Evolutionary conservation across 1,284 basidiomycete genomes (phyloP).

Genomic region (Mixia osmundae): DNA sequence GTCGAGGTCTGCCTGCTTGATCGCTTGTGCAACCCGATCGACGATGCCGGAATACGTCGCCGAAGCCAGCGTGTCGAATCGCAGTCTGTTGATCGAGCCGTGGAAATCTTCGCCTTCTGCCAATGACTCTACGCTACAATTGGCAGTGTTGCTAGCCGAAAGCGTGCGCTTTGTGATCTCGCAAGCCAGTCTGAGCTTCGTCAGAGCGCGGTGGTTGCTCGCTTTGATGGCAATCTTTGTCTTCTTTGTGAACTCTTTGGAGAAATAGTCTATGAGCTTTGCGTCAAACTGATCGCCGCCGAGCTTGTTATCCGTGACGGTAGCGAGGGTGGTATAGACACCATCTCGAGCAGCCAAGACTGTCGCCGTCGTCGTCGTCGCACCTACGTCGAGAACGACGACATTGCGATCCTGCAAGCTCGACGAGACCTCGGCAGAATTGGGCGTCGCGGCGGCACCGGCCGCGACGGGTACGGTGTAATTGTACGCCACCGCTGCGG

Average conservation of each 20-base stretch:
- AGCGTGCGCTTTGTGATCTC: conserved; percentile 90
- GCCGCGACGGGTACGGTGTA: conserved; percentile 18
- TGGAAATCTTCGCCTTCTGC: conserved; percentile 88
- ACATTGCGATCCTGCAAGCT: conserved; percentile 29
- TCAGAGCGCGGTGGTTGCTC: conserved; percentile 55
- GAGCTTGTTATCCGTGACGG: conserved; percentile 27
- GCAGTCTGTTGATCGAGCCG: conserved; percentile 72
- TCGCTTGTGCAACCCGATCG: conserved; percentile 36
- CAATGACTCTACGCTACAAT: conserved; percentile 72
- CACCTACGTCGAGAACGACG: conserved; percentile 34
- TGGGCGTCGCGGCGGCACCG: conserved; percentile 18
- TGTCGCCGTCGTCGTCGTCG: conserved; percentile 29
- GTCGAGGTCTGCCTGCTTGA: conserved; percentile 41
- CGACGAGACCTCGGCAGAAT: conserved; percentile 8
- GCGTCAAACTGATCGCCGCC: conserved; percentile 39
- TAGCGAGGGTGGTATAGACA: conserved; percentile 29
- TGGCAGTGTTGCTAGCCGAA: conserved; percentile 65
- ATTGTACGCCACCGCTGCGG: conserved; percentile 25
- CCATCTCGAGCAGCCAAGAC: conserved; percentile 31
- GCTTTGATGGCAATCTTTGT: conserved; percentile 39
- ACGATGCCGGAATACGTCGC: conserved; percentile 48
- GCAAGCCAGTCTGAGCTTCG: conserved; percentile 74
- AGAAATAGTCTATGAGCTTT: conserved; percentile 70
- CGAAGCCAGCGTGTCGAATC: conserved; percentile 70
- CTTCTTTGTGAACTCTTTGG: conserved; percentile 94